Evolutionary conservation across 2,329 filamentous ascomycete genomes (phyloP), one percentile per base, ranked within the genome.

Genomic region (Drechslerella coelobrocha): DNA sequence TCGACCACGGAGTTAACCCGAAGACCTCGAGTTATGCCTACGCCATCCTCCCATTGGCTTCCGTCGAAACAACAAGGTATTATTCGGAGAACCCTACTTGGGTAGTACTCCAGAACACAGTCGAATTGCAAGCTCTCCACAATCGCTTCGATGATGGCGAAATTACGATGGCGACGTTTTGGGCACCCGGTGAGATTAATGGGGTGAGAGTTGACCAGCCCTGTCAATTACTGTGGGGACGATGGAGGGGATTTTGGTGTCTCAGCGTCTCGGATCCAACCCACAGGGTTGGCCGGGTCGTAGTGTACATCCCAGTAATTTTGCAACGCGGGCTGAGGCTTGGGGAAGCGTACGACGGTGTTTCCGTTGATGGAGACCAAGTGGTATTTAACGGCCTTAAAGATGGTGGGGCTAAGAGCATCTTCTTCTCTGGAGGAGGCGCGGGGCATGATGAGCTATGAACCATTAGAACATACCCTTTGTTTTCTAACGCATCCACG

Each of bases 131-230:
- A 24, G 72, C 72, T 48, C 29, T 73, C 8, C 45, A 47, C 21
- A 37, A 23, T 29, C 14, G 12, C 4, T 68, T 62, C 27, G 54
- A 68, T 10, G 34, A 31, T 14, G 57, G 61, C 14, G 52, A 63
- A 9, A 23, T 69, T 4, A 37, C 19, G 2, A 57, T 73, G 60
- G 61, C 45, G 26, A 73, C 66, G 2, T 72, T 73, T 37, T 73
- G 72, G 72, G 23, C 17, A 5, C 7, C 55, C 5, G 66, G 61
- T 9, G 45, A 54, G 8, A 12, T 62, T 9, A 53, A 57, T 19
- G 65, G 65, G 4, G 23, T 69, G 3, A 48, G 12, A 12, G 65
- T 50, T 17, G 65, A 62, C 1, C 45, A 59, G 17, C 2, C 26
- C 0, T 69, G 65, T 62, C 65, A 69, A 23, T 17, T 69, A 9